These are phyloP conservation scores for Penicillium sp. DNA, from an alignment of 2,329 filamentous ascomycete species.

Conservation along the genomic window DNA sequence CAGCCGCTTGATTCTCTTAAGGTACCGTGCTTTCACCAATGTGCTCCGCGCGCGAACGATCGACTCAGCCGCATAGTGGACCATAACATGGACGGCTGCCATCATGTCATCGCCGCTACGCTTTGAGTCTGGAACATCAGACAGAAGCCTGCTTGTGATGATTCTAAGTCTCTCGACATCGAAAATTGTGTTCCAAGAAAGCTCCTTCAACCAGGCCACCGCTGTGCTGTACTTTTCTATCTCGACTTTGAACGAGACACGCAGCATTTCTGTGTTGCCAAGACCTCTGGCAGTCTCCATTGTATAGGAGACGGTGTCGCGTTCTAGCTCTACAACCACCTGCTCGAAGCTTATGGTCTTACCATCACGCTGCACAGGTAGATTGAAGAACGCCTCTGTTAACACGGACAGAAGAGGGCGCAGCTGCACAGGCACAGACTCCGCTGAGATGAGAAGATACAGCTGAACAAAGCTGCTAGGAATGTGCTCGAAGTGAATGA, in stretches of 20 bases:
- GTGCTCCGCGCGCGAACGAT: conserved; percentile 78
- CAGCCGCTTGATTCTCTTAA: conserved; percentile 82
- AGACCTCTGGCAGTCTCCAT: conserved; percentile 71
- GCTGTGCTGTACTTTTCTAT: conserved; percentile 82
- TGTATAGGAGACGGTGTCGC: conserved; percentile 84
- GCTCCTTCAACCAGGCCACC: conserved; percentile 80
- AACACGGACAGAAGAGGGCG: conserved; percentile 86
- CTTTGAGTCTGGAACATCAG: conserved; percentile 91
- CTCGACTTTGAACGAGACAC: conserved; percentile 84
- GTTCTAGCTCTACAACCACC: conserved; percentile 87
- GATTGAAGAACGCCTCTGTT: conserved; percentile 91
- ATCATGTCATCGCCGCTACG: conserved; percentile 74
- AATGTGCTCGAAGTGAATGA: conserved; percentile 96
- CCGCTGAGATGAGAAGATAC: conserved; percentile 78
- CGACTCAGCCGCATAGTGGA: conserved; percentile 79
- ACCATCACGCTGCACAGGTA: conserved; percentile 78
- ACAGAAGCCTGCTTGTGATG: conserved; percentile 78
- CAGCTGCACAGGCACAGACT: conserved; percentile 75
- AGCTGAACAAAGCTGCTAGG: conserved; percentile 91
- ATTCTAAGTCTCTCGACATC: conserved; percentile 70
- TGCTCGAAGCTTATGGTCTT: conserved; percentile 84
- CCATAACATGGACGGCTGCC: conserved; percentile 69
- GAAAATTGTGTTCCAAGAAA: conserved; percentile 89
- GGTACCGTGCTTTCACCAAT: conserved; percentile 83
- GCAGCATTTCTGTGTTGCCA: conserved; percentile 80